Conservation (phyloP, 495 filamentous ascomycete genomes). For the Daldinia loculata region DNA sequence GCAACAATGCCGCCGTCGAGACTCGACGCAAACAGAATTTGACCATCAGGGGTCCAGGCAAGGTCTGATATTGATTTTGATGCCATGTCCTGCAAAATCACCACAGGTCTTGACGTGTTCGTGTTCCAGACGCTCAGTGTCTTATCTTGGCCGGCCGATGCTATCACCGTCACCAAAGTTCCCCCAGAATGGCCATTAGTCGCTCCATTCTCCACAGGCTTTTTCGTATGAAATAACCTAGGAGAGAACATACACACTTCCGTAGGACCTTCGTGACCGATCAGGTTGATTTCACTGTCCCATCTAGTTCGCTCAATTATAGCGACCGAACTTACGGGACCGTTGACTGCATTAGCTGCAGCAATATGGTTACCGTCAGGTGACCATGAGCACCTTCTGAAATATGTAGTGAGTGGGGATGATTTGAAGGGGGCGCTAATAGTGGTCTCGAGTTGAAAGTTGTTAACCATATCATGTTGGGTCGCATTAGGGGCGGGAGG, state of each 20-base stretch:
- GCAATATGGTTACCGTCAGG: slow-evolving; percentile 97
- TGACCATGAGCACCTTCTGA: slow-evolving; percentile 95
- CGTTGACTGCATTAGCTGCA: slow-evolving; percentile 95
- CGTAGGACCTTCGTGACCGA: slow-evolving; percentile 95
- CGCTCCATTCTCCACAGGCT: slow-evolving; percentile 59
- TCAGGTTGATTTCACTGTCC: slow-evolving; percentile 97
- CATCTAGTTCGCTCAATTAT: slow-evolving; percentile 92
- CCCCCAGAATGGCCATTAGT: slow-evolving; percentile 48
- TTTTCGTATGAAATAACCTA: slow-evolving; percentile 78
- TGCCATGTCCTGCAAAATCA: slow-evolving; percentile 86
- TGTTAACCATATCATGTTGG: slow-evolving; percentile 91
- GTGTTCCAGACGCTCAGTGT: slow-evolving; percentile 97
- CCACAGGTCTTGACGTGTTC: slow-evolving; percentile 85
- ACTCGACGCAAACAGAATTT: slow-evolving; percentile 82
- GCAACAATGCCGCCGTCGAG: slow-evolving; percentile 87
- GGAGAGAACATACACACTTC: slow-evolving; percentile 98
- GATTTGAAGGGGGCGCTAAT: slow-evolving; percentile 85
- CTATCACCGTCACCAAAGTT: slow-evolving; percentile 87
- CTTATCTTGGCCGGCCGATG: slow-evolving; percentile 96
- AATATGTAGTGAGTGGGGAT: slow-evolving; percentile 95
- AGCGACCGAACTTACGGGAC: slow-evolving; percentile 94
- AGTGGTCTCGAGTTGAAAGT: slow-evolving; percentile 89
- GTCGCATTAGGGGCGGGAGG: slow-evolving; percentile 91
- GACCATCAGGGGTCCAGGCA: slow-evolving; percentile 93
- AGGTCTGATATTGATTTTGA: slow-evolving; percentile 92